Evolutionary conservation across 345 rosid genomes (phyloP).

Genomic region (Mercurialis annua): DNA sequence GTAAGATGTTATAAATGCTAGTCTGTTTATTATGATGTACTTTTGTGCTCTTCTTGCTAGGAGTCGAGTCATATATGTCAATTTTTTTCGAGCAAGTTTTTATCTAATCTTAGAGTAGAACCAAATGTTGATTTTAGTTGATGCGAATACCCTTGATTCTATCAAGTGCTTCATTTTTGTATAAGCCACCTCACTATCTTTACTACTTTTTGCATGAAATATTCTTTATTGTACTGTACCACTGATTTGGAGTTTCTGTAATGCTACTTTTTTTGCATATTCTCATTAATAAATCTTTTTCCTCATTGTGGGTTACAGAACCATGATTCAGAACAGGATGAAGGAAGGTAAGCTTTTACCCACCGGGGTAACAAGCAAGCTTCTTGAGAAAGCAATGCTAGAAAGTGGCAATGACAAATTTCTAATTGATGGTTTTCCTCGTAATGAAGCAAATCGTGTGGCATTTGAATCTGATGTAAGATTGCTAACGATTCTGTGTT

Average conservation of each 20-base stretch:
- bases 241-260: neutral
- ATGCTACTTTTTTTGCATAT: neutral
- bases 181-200: neutral
- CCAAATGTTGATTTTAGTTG: neutral
- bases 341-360: slow-evolving; percentile 6
- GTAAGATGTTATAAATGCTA: neutral
- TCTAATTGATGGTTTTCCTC: slow-evolving; percentile 24
- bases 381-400: neutral
- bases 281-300: neutral
- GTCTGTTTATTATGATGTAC: neutral
- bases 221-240: neutral
- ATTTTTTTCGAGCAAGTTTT: neutral
- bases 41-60: neutral
- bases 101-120: neutral
- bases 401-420: slow-evolving; percentile 11
- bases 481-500: neutral
- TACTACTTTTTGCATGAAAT: neutral
- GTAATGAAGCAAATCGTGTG: slow-evolving; percentile 19
- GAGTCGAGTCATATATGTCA: neutral
- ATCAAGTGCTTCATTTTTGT: slow-evolving; percentile 2
- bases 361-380: neutral
- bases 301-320: neutral
- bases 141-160: neutral
- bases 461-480: slow-evolving; percentile 23
- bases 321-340: slow-evolving; percentile 7